Evolutionary conservation across 2,329 filamentous ascomycete genomes (phyloP).

Genomic region (Alternaria rosae): DNA sequence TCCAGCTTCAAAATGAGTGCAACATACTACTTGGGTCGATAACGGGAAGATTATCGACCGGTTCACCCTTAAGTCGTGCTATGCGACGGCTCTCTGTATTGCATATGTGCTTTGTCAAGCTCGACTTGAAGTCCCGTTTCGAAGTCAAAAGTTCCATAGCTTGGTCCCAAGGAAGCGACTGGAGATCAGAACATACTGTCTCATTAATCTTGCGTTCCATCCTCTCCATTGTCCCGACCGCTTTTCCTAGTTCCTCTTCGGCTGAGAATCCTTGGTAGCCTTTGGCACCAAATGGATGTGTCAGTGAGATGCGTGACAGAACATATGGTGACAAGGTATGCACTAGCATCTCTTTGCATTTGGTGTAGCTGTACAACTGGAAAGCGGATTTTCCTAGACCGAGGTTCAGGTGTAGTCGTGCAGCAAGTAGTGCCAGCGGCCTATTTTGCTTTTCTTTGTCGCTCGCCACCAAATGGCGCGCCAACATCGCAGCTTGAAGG

Average conservation of each 20-base stretch:
- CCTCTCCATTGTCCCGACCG: slow-evolving; percentile 36
- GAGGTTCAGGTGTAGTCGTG: slow-evolving; percentile 41
- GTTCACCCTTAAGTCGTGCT: slow-evolving; percentile 38
- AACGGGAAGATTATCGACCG: slow-evolving; percentile 26
- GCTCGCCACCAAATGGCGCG: slow-evolving; percentile 30
- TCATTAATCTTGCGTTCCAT: slow-evolving; percentile 39
- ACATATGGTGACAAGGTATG: slow-evolving; percentile 43
- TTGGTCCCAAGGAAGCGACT: slow-evolving; percentile 40
- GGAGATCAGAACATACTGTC: slow-evolving; percentile 35
- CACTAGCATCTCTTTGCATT: slow-evolving; percentile 46
- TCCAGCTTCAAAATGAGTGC: not conserved
- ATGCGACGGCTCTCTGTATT: slow-evolving; percentile 42
- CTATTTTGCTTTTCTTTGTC: slow-evolving; percentile 38
- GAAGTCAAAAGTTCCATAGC: slow-evolving; percentile 33
- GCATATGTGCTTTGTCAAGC: slow-evolving; percentile 43
- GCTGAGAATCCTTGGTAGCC: slow-evolving; percentile 37
- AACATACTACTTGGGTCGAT: slow-evolving; percentile 30
- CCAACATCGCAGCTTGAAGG: slow-evolving; percentile 40
- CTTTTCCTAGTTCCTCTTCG: slow-evolving; percentile 38
- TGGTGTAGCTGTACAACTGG: slow-evolving; percentile 33
- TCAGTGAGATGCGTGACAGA: slow-evolving; percentile 42
- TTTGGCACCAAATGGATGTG: slow-evolving; percentile 43
- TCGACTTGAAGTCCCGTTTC: slow-evolving; percentile 34
- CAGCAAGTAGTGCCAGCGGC: slow-evolving; percentile 39
- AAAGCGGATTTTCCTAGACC: slow-evolving; percentile 43